Percentiles rank a stretch among this genome's conserved stretches.
These are phyloP conservation scores for Nakaseomyces glabratus DNA, from an alignment of 1,139 yeast species.

Conservation along the genomic window DNA sequence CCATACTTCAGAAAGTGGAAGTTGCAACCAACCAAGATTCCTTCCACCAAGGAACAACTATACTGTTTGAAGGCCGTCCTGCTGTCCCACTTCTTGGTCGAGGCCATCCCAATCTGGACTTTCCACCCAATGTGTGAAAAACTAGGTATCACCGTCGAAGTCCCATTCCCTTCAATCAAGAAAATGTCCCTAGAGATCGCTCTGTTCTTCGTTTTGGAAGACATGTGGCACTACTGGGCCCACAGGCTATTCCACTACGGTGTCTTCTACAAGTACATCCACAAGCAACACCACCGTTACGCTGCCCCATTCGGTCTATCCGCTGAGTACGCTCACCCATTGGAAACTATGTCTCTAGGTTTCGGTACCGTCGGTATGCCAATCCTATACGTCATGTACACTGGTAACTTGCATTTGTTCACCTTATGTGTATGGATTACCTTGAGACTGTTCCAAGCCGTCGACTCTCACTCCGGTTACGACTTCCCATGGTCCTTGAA, in stretches of 20 bases:
- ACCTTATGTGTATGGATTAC: conserved; percentile 83
- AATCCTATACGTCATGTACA: conserved; percentile 55
- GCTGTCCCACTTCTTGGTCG: conserved; percentile 78
- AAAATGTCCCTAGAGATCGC: conserved; percentile 57
- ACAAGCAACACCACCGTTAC: conserved; percentile 92
- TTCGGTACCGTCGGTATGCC: conserved; percentile 95
- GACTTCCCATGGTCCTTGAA: conserved; percentile 95
- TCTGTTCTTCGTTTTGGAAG: conserved; percentile 76
- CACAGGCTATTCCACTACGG: conserved; percentile 85
- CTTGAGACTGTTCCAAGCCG: conserved; percentile 85
- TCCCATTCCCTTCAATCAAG: conserved; percentile 68
- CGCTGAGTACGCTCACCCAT: conserved; percentile 95
- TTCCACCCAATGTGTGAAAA: conserved; percentile 82
- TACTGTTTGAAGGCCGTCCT: conserved; percentile 80
- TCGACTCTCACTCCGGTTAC: conserved; percentile 94
- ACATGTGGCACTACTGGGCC: conserved; percentile 93
- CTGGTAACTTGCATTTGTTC: conserved; percentile 65
- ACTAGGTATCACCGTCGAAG: conserved; percentile 64
- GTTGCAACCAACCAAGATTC: conserved; percentile 72
- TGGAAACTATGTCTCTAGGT: conserved; percentile 83
- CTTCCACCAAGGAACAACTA: conserved; percentile 77
- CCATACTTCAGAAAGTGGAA: conserved; percentile 71
- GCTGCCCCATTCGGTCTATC: conserved; percentile 96
- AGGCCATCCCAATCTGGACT: conserved; percentile 91
- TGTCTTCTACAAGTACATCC: conserved; percentile 77